phyloP scores from a whole-genome alignment of 2,329 filamentous ascomycete genomes.

The Fusarium sp. region DNA sequence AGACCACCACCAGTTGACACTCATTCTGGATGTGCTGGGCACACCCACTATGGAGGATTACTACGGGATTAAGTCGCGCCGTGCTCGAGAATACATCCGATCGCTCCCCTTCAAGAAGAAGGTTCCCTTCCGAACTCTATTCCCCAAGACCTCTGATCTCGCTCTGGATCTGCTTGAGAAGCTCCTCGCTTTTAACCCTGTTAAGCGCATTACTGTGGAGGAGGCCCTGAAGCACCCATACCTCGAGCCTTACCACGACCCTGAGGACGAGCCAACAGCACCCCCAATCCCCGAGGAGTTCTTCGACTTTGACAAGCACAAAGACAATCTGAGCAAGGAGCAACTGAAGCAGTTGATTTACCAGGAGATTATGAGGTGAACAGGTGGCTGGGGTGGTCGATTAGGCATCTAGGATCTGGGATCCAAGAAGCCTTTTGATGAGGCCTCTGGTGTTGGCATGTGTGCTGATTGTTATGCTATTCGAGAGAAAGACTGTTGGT shows the following conservation, averaged over 20 bases:
- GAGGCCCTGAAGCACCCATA: conserved; percentile 98
- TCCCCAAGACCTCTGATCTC: conserved; percentile 98
- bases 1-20: conserved; percentile 98
- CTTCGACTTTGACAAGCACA: conserved; percentile 99
- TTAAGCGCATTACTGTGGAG: conserved; percentile 98
- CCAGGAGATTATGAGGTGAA: conserved; percentile 87
- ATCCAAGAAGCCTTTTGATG: conserved; percentile 12
- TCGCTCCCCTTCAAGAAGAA: conserved; percentile 99
- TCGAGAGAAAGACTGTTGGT: conserved; percentile 24
- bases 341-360: conserved; percentile 98
- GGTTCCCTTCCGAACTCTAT: conserved; percentile 96
- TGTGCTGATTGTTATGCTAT: conserved; percentile 14
- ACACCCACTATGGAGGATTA: conserved; percentile 99
- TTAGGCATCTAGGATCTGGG: conserved; percentile 23
- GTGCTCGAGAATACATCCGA: conserved; percentile 97
- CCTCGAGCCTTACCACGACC: conserved; percentile 98
- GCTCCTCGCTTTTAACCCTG: conserved; percentile 96
- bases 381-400: conserved; percentile 1
- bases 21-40: conserved; percentile 96
- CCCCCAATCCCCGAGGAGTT: conserved; percentile 98
- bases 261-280: conserved; percentile 96
- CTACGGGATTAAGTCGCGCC: conserved; percentile 98
- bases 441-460: conserved; percentile 11
- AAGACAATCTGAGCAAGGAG: conserved; percentile 98
- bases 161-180: conserved; percentile 95